phyloP scores from a whole-genome alignment of 2,329 filamentous ascomycete species.

The Fusarium aywerte region DNA sequence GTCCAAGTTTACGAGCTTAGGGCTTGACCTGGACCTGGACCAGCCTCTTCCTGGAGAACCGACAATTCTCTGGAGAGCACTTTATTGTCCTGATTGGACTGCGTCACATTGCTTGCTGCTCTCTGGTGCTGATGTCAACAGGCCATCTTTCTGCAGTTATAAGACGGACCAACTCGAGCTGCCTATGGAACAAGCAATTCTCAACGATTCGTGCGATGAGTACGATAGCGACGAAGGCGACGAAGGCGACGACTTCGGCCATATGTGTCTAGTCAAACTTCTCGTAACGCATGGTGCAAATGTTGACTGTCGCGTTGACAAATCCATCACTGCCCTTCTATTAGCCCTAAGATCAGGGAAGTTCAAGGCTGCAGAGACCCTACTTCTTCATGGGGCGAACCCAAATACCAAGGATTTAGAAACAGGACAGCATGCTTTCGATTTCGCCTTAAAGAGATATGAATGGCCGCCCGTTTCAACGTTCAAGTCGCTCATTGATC shows the following conservation, averaged over 20 bases:
- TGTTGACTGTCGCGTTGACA: neutral
- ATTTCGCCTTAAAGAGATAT: fast-evolving
- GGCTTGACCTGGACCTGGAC: neutral
- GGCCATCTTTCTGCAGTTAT: neutral
- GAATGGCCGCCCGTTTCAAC: neutral
- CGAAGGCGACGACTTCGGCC: no score
- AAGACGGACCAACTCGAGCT: fast-evolving
- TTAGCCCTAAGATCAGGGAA: neutral
- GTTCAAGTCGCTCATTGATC: neutral
- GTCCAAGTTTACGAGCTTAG: neutral
- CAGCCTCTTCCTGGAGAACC: neutral
- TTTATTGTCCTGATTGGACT: fast-evolving
- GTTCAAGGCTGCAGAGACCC: fast-evolving
- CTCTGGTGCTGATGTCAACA: neutral
- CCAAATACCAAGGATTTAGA: neutral
- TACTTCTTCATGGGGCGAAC: neutral
- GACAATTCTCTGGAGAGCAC: neutral
- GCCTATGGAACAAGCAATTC: neutral
- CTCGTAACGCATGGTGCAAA: neutral
- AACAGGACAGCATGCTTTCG: neutral
- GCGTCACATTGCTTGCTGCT: neutral
- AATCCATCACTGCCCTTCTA: neutral
- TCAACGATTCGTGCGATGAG: neutral
- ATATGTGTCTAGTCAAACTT: neutral
- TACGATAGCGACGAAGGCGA: no score